phyloP scores from a whole-genome alignment of 768 basidiomycete species.

The Lentinus tigrinus region DNA sequence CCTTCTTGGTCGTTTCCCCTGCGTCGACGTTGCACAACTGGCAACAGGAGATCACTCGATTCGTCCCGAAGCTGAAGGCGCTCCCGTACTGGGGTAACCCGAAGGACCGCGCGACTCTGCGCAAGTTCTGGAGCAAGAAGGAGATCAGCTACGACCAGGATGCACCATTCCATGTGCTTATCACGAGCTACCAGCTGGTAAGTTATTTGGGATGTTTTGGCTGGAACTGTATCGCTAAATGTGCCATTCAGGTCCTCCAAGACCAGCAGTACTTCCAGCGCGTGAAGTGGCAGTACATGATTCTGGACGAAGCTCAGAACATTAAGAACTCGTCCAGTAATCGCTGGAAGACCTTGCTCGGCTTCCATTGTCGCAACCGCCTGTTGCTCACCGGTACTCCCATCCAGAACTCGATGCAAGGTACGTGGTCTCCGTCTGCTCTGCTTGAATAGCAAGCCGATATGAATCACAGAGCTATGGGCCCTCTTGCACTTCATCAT shows the following conservation, averaged over 20 bases:
- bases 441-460: background rate
- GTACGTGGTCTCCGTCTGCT: slow-evolving; percentile 39
- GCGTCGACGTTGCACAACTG: slow-evolving; percentile 98
- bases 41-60: slow-evolving; percentile 97
- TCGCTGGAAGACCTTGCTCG: slow-evolving; percentile 95
- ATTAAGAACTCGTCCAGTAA: slow-evolving; percentile 97
- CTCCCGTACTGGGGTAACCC: slow-evolving; percentile 98
- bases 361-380: slow-evolving; percentile 94
- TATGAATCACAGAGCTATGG: slow-evolving; percentile 75
- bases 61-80: slow-evolving; percentile 91
- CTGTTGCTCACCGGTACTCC: slow-evolving; percentile 95
- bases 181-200: slow-evolving; percentile 95
- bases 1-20: slow-evolving; percentile 96
- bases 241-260: slow-evolving; percentile 68
- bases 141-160: slow-evolving; percentile 94
- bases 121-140: slow-evolving; percentile 98
- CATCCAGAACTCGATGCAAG: slow-evolving; percentile 99
- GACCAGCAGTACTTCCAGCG: slow-evolving; percentile 98
- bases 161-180: slow-evolving; percentile 93
- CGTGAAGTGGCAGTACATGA: slow-evolving; percentile 99
- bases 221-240: background rate
- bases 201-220: slow-evolving; percentile 25
- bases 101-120: slow-evolving; percentile 89
- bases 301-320: slow-evolving; percentile 99
- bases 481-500: slow-evolving; percentile 99